Evolutionary conservation across 2,329 filamentous ascomycete genomes (phyloP).

Genomic region (Trichoderma atrobrunneum): DNA sequence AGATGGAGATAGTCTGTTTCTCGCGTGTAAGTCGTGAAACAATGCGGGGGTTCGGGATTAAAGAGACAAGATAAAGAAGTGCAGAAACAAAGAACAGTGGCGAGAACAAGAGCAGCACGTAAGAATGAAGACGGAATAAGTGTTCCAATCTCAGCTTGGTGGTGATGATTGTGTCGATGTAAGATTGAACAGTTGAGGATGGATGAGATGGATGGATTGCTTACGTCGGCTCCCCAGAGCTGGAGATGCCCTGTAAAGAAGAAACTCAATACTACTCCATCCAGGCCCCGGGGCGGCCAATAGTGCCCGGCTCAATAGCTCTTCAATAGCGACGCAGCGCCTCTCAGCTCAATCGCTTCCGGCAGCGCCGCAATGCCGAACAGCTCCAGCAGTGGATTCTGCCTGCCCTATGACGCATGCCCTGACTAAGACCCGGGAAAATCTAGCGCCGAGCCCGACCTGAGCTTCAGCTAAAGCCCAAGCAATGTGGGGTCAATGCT

Average conservation of each 20-base stretch:
- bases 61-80: neutral
- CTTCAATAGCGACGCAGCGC: neutral
- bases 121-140: neutral
- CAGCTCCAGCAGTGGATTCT: neutral
- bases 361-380: conserved; percentile 10
- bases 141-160: neutral
- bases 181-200: neutral
- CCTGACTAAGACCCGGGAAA: conserved; percentile 14
- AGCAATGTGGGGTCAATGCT: conserved; percentile 16
- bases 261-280: neutral
- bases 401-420: conserved; percentile 19
- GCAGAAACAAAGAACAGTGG: neutral
- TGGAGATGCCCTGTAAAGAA: neutral
- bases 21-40: conserved; percentile 25
- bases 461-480: conserved; percentile 18
- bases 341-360: conserved; percentile 4
- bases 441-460: conserved; percentile 17
- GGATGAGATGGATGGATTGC: neutral
- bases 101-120: neutral
- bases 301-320: neutral
- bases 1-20: neutral
- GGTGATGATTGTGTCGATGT: neutral
- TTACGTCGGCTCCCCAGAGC: neutral
- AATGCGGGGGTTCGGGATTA: conserved; percentile 15
- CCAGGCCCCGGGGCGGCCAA: conserved; percentile 5